Evolutionary conservation across 2,329 filamentous ascomycete species (phyloP).

Genomic region (Incumbomyces lentus): DNA sequence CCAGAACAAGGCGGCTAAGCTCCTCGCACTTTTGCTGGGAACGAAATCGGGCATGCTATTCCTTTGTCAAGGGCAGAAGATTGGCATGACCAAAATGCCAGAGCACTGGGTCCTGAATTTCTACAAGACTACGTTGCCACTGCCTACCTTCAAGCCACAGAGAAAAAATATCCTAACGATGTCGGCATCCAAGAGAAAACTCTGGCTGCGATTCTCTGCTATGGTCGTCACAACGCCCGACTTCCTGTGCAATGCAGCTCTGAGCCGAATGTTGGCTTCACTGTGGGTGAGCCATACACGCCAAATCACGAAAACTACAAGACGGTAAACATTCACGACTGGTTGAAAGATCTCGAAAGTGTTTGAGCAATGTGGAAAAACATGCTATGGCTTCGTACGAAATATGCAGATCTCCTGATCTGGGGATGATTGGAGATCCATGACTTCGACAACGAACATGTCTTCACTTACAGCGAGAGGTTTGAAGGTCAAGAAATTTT

Average conservation of each 20-base stretch:
- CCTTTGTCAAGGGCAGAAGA: conserved; percentile 48
- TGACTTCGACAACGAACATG: neutral
- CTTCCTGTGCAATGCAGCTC: conserved; percentile 59
- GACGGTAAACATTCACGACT: conserved; percentile 46
- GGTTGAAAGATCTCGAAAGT: conserved; percentile 33
- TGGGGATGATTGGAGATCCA: conserved; percentile 2
- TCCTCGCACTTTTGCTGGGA: conserved; percentile 48
- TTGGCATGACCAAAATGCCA: conserved; percentile 47
- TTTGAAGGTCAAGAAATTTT: neutral
- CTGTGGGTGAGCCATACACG: conserved; percentile 43
- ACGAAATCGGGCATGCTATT: conserved; percentile 46
- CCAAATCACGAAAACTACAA: neutral
- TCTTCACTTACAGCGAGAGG: neutral
- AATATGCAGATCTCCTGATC: conserved; percentile 46
- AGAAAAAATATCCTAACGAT: too few relatives aligned
- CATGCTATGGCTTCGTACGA: conserved; percentile 44
- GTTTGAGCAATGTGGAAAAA: conserved; percentile 53
- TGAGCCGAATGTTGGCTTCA: conserved; percentile 49
- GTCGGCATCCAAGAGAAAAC: too few relatives aligned
- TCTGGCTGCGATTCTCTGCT: too few relatives aligned
- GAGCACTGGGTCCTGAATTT: conserved; percentile 36
- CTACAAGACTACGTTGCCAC: conserved; percentile 16
- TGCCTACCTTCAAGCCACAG: too few relatives aligned
- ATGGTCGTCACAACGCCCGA: conserved; percentile 41
- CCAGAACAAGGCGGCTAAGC: conserved; percentile 43